Base-by-base conservation (phyloP, 441 rosid genomes). In the Eutrema salsugineum region DNA sequence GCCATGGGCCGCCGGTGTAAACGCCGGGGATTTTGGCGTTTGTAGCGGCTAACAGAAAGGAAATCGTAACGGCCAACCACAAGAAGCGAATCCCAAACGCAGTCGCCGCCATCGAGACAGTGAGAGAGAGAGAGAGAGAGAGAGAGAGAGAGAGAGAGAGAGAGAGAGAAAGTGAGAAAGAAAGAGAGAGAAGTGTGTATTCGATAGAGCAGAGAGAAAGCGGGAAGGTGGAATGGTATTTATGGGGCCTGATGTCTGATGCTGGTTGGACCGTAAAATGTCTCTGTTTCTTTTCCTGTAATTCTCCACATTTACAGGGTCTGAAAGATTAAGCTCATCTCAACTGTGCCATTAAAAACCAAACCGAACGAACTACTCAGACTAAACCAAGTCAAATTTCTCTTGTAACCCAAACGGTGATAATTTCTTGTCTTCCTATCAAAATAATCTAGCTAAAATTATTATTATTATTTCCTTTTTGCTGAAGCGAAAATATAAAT, bases 11-110 rank as follows among this genome's bases (percentile, higher is more conserved):
- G 9, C 87, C 93, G 3, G 16, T 14, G 79, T 81, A 88, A 63
- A 68, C 85, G 14, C 91, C 91, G 0, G 88, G 87, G 68, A 86
- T 79, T 79, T 84, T 83, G n/a, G 95, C 91, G 10, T 90, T 82
- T 75, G 75, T 19, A 20, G 30, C 66, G 39, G 61, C 7, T 53
- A 68, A 17, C 19, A 75, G 33, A 17, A 61, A 61, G 58, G 49
- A 50, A 27, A 63, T 69, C 35, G 75, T 75, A 39, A 69, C 46
- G 61, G 46, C 54, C n/a, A 76, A 76, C 71, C 79, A 76, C 15
- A 76, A 36, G 65, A 75, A 62, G 66, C 60, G 30, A 54, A 62
- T 6, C 36, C 47, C 39, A 47, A 75, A 76, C 55, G 66, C 75
- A 55, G 70, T 63, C 61, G 71, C 75, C 53, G 47, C 19, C 70